Evolutionary conservation across 1,284 basidiomycete genomes (phyloP), one percentile per base, ranked within the genome.

Genomic region (Boletus smithii): DNA sequence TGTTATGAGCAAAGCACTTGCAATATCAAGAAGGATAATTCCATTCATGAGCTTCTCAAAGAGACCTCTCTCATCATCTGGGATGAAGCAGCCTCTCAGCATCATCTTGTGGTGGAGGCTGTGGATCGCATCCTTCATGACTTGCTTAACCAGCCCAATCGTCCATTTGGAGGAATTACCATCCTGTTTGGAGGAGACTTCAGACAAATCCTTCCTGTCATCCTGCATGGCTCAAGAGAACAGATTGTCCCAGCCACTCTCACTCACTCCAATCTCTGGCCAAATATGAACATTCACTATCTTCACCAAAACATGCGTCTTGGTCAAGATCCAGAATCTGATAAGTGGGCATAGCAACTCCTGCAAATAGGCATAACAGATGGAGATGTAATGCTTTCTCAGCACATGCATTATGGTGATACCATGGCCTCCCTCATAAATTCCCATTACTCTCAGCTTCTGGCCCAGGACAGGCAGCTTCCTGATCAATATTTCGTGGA

Each of bases 151-250:
- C 35, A 30, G 14, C 29, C 20, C 40, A 66, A 46, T 24, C 3
- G 14, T 0, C 61, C 61, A 2, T 76, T 73, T 67, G 73, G 70
- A 11, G 73, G 72, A 5, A 53, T 70, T 20, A 20, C 20, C 20
- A 53, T 69, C 9, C 46, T 75, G 0, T 67, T 73, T 53, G 66
- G 69, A 29, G 73, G 72, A 3, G 69, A 75, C 42, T 74, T 68
- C 44, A 65, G 66, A 32, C 60, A 68, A 51, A 64, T 53, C 1
- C 54, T 67, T 14, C 63, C 66, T 37, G 62, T 69, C 6, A 51
- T 70, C 22, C 48, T 33, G 8, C 56, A 62, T 49, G 71, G 72
- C 0, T 52, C 56, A 1, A 50, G 63, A 39, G 58, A 64, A 37
- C 54, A 73, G 8, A 69, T 73, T 53, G 59, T 75, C 10, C 49